A percentile compares a stretch with the other conserved stretches of the same genome.
phyloP scores from a whole-genome alignment of 2,329 filamentous ascomycete species.

The Epichloe glyceriae region DNA sequence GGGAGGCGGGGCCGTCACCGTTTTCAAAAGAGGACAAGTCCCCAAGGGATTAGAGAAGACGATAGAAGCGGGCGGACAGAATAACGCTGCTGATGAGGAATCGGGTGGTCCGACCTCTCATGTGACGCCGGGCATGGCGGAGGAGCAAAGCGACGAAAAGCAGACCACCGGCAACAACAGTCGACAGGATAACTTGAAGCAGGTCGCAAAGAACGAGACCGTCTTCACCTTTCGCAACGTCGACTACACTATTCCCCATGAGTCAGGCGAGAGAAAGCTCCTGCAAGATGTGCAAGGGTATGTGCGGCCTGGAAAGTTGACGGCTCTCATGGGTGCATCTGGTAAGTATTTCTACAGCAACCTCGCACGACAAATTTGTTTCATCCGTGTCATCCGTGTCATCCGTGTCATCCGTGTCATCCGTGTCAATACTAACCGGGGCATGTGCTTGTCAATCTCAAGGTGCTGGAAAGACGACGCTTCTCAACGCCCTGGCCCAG shows the following conservation, averaged over 20 bases:
- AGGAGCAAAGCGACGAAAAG: slow-evolving; percentile 5
- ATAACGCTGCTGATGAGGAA: slow-evolving; percentile 40
- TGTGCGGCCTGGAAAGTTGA: slow-evolving; percentile 70
- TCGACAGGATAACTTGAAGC: slow-evolving; percentile 20
- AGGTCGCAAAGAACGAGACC: slow-evolving; percentile 48
- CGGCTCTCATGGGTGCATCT: slow-evolving; percentile 59
- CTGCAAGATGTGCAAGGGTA: slow-evolving; percentile 71
- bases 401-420: too few species aligned
- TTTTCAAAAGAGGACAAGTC: slow-evolving; percentile 50
- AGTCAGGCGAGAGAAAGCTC: slow-evolving; percentile 53
- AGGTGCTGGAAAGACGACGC: slow-evolving; percentile 56
- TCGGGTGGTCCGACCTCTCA: slow-evolving; percentile 16
- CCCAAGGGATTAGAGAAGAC: slow-evolving; percentile 44
- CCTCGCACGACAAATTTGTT: not conserved
- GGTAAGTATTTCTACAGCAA: slow-evolving; percentile 13
- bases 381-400: too few species aligned
- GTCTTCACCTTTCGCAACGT: slow-evolving; percentile 41
- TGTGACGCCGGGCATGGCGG: slow-evolving; percentile 51
- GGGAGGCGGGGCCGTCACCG: slow-evolving; percentile 44
- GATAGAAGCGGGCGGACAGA: slow-evolving; percentile 37
- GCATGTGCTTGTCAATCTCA: not conserved
- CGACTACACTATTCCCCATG: slow-evolving; percentile 37
- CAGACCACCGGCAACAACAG: slow-evolving; percentile 18
- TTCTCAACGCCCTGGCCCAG: slow-evolving; percentile 60
- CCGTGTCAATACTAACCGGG: too few species aligned